Base-by-base conservation (phyloP, 2,329 filamentous ascomycete species). In the Plectosphaerella plurivora region DNA sequence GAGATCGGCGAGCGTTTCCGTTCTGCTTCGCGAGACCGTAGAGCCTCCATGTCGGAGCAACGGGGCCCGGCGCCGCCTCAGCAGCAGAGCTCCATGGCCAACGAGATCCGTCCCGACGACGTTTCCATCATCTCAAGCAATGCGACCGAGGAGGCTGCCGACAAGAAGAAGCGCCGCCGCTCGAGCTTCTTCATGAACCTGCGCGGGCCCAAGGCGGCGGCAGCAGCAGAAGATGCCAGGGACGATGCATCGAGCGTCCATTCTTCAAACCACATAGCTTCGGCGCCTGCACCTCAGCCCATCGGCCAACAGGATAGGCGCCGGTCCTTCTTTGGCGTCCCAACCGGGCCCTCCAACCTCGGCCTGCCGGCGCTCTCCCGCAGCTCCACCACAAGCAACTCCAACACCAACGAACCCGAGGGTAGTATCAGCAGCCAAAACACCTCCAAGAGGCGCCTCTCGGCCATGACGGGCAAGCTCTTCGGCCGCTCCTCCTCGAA, bases 1-100 rank as follows among this genome's bases (percentile, higher is more conserved):
- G 76, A 78, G 15, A 67, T 80, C 49, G 73, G 77, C 3, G 73
- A 70, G 50, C 72, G 72, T 51, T 66, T 79, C 44, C 65, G 68
- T 5, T 61, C 61, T 7, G 65, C 63, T 2, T 65, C 68, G 8
- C 57, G 56, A 7, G 67, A 72, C 18, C 65, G 66, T 20, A 65
- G 60, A 18, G 57, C 59, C 36, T 63, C 66, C 25, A 58, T 63
- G 45, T 55, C 60, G 3, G 55, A 44, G 16, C 41, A 44, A 18
- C 41, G 41, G 2, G n/a, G 5, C 6, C 22, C 41, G 5, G 15
- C 14, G 37, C 41, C 41, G 4, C 41, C 41, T 20, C 18, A 18
- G 4, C 41, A 44, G 18, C 41, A 44, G n/a, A 18, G 18, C 41
- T 3, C 18, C n/a, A 18, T 12, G 10, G 41, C 10, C 16, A n/a